Evolutionary conservation across 2,329 filamentous ascomycete species (phyloP).

Genomic region (Ceratocystis alfenasii): DNA sequence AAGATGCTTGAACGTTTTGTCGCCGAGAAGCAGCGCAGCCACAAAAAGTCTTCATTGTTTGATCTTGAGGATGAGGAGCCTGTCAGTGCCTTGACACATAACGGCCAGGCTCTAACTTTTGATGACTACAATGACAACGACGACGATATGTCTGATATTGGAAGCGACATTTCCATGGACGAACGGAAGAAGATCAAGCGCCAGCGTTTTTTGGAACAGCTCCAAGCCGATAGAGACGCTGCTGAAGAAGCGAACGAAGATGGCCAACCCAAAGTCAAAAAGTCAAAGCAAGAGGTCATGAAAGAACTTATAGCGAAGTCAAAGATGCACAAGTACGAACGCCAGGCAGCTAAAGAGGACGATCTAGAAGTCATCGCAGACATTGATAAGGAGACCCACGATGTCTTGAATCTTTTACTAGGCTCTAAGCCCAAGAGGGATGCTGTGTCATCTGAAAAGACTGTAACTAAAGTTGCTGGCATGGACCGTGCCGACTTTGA

Average conservation of each 20-base stretch:
- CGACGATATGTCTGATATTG: slow-evolving; percentile 53
- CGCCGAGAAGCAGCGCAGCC: slow-evolving; percentile 66
- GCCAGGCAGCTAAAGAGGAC: slow-evolving; percentile 82
- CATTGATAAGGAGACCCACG: slow-evolving; percentile 70
- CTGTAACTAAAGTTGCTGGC: slow-evolving; percentile 32
- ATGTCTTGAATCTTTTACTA: slow-evolving; percentile 60
- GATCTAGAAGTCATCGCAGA: slow-evolving; percentile 78
- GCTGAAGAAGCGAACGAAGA: slow-evolving; percentile 40
- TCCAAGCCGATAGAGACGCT: slow-evolving; percentile 31
- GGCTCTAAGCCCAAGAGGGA: slow-evolving; percentile 27
- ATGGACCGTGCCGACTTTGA: slow-evolving; percentile 60
- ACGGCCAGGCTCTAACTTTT: slow-evolving; percentile 61
- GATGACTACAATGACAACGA: slow-evolving; percentile 78
- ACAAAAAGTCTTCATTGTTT: slow-evolving; percentile 71
- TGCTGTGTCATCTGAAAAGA: slow-evolving; percentile 12
- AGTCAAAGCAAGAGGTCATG: slow-evolving; percentile 94
- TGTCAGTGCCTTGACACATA: slow-evolving; percentile 62
- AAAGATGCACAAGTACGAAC: slow-evolving; percentile 87
- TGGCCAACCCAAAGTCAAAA: slow-evolving; percentile 67
- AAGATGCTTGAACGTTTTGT: slow-evolving; percentile 86
- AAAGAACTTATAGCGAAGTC: slow-evolving; percentile 96
- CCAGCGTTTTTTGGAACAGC: slow-evolving; percentile 38
- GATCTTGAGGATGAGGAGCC: slow-evolving; percentile 77
- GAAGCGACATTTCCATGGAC: slow-evolving; percentile 44
- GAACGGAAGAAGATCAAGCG: slow-evolving; percentile 46